Percentiles rank a stretch among this genome's conserved stretches.
Evolutionary conservation across 2,329 filamentous ascomycete genomes (phyloP).

Genomic region (Fusarium euwallaceae): DNA sequence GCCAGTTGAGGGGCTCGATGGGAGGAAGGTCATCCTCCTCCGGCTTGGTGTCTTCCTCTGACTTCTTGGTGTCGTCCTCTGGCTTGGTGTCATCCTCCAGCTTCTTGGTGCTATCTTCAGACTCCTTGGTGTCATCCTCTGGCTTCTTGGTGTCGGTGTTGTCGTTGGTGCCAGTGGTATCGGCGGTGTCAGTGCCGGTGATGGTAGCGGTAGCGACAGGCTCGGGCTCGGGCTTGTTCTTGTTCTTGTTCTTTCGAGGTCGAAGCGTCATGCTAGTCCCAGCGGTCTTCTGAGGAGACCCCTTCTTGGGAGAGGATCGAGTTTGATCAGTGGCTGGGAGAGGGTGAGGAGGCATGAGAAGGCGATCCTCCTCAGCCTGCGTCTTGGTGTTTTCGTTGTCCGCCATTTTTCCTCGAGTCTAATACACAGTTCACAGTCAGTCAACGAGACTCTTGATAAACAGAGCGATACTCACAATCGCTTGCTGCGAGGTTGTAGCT

Average conservation of each 20-base stretch:
- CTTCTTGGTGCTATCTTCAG: background rate
- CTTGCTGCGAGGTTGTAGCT: background rate
- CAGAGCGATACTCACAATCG: background rate
- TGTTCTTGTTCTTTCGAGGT: background rate
- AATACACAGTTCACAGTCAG: too few relatives aligned
- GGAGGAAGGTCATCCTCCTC: background rate
- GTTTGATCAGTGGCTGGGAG: background rate
- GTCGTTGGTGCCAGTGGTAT: background rate
- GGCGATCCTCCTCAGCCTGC: background rate
- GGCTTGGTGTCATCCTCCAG: background rate
- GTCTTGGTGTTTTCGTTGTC: background rate
- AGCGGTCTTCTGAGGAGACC: background rate
- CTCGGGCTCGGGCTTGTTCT: background rate
- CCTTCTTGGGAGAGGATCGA: background rate
- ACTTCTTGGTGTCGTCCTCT: background rate
- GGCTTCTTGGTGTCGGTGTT: background rate
- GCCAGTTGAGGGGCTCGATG: background rate
- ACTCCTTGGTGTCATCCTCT: background rate
- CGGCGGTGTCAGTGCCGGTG: background rate
- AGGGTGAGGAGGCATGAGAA: background rate
- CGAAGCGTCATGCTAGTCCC: background rate
- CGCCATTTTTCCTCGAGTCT: background rate
- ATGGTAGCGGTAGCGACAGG: background rate
- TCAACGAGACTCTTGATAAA: too few relatives aligned
- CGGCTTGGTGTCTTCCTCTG: background rate